Evolutionary conservation across 495 filamentous ascomycete genomes (phyloP).

Genomic region (Aspergillus sclerotioniger): DNA sequence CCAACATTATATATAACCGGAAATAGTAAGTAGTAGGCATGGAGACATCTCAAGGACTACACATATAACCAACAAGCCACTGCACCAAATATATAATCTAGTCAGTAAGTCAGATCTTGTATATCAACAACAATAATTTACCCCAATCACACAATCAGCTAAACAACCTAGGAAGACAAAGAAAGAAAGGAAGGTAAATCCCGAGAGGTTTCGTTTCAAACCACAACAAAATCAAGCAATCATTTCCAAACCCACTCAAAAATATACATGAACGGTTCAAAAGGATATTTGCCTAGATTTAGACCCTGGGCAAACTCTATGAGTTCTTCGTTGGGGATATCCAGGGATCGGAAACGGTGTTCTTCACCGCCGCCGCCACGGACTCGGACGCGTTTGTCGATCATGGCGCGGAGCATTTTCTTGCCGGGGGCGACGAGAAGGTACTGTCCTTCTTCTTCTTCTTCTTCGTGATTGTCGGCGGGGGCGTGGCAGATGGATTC

Average conservation of each 20-base stretch:
- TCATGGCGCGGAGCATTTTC: slow-evolving; percentile 26
- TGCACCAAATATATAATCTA: no score
- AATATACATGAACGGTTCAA: slow-evolving; percentile 33
- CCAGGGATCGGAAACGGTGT: slow-evolving; percentile 20
- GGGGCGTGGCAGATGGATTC: slow-evolving; percentile 25
- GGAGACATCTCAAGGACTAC: no score
- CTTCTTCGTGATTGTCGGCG: background rate
- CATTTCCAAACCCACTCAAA: slow-evolving; percentile 33
- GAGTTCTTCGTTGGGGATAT: slow-evolving; percentile 24
- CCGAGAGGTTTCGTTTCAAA: background rate
- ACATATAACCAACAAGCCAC: no score
- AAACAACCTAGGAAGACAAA: background rate
- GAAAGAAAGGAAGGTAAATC: background rate
- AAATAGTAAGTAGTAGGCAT: no score
- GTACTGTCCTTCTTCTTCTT: slow-evolving; percentile 12
- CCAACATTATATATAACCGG: no score
- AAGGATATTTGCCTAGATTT: slow-evolving; percentile 25
- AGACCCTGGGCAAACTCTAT: slow-evolving; percentile 35
- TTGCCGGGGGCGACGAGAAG: slow-evolving; percentile 31
- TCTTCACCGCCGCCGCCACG: slow-evolving; percentile 23
- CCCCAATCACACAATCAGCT: no score
- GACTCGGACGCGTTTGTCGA: slow-evolving; percentile 25
- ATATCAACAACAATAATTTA: no score
- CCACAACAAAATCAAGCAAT: background rate
- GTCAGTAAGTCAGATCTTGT: no score